phyloP scores from a whole-genome alignment of 371 early-diverging fungal species.

The Apophysomyces sp. region DNA sequence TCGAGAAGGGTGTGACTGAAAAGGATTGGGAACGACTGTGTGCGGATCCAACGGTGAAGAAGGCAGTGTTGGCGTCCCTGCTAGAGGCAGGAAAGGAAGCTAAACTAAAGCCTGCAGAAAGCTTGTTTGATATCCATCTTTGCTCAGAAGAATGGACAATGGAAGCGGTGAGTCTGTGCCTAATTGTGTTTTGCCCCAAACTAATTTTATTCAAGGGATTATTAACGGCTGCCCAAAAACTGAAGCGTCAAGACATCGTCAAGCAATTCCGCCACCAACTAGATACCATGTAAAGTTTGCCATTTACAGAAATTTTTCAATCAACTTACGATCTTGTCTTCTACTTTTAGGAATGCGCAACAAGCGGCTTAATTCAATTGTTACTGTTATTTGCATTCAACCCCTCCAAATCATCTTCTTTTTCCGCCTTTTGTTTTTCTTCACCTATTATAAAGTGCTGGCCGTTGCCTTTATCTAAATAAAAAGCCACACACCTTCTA shows the following conservation, averaged over 20 bases:
- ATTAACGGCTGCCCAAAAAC: constrained; percentile 87
- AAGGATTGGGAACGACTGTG: constrained; percentile 23
- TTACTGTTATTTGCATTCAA: not conserved
- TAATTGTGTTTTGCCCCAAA: not conserved
- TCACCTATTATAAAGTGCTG: not conserved
- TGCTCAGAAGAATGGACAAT: constrained; percentile 81
- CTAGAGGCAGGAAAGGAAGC: constrained; percentile 53
- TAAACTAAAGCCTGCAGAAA: constrained; percentile 71
- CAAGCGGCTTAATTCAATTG: not conserved
- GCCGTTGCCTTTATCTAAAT: not conserved
- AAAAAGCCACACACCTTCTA: not conserved
- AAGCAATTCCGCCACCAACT: constrained; percentile 56
- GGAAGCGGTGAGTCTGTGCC: constrained; percentile 52
- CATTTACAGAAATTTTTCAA: not conserved
- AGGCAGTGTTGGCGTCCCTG: constrained; percentile 16
- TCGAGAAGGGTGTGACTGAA: constrained; percentile 24
- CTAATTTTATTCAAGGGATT: constrained; percentile 20
- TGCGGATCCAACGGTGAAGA: constrained; percentile 15
- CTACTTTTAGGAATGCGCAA: not conserved
- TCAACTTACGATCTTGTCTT: not conserved
- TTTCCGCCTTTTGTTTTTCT: not conserved
- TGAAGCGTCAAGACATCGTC: constrained; percentile 78
- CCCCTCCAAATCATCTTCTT: too few relatives aligned
- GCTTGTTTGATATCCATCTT: constrained; percentile 63
- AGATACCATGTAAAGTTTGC: constrained; percentile 45